Conservation (phyloP, 306 rosid species). For the Delonix regia region DNA sequence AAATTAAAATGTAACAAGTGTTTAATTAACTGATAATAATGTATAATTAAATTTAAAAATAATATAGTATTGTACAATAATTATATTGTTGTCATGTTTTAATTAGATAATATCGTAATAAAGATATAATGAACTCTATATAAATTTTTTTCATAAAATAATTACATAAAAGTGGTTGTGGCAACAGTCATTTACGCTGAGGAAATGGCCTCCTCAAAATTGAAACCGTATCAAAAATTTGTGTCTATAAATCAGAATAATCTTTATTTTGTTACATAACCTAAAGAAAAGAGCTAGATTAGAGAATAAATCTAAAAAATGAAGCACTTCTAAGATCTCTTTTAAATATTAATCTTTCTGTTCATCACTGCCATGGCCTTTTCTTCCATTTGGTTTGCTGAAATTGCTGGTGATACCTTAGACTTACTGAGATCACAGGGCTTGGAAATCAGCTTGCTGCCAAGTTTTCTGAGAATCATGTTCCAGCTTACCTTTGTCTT, state of each 20-base stretch:
- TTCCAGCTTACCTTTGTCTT: constrained; percentile 81
- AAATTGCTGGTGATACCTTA: constrained; percentile 47
- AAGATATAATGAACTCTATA: too few species aligned
- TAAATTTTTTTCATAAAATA: too few species aligned
- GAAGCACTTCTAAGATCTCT: not conserved
- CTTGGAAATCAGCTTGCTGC: constrained; percentile 59
- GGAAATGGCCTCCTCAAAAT: constrained; percentile 14
- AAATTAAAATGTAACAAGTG: too few species aligned
- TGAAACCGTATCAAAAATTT: constrained; percentile 17
- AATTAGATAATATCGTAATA: too few species aligned
- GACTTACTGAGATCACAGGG: constrained; percentile 37
- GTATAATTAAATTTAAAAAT: too few species aligned
- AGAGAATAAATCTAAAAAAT: not conserved
- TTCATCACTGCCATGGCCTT: constrained; percentile 40
- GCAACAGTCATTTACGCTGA: constrained; percentile 7
- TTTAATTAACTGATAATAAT: too few species aligned
- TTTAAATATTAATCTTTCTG: constrained; percentile 25
- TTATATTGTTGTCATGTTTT: too few species aligned
- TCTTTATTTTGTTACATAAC: constrained; percentile 2
- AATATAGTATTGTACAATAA: too few species aligned
- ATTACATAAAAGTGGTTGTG: not conserved
- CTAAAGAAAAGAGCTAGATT: not conserved
- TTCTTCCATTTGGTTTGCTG: constrained; percentile 41
- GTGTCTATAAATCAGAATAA: constrained; percentile 10
- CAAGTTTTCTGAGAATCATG: constrained; percentile 58